Conservation (phyloP, 208 protist genomes). For the Trypanosoma grayi region DNA sequence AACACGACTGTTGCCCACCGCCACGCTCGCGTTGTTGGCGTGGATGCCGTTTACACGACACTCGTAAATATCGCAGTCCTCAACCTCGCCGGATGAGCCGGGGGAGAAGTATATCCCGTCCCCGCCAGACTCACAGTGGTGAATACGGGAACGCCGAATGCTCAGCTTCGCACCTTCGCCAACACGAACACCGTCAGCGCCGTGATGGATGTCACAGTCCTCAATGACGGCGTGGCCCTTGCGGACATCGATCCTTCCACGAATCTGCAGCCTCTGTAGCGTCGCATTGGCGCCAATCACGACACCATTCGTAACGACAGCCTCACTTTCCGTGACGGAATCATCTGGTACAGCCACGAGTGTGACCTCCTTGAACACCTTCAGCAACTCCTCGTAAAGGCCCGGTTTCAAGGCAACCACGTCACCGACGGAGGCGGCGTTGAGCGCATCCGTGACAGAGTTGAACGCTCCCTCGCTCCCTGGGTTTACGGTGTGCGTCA, state of each 20-base stretch:
- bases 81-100: slow-evolving; percentile 56
- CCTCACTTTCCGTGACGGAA: slow-evolving; percentile 41
- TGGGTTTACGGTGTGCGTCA: slow-evolving; percentile 25
- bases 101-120: slow-evolving; percentile 80
- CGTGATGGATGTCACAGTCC: slow-evolving; percentile 76
- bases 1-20: slow-evolving; percentile 59
- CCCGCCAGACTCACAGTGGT: slow-evolving; percentile 68
- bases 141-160: slow-evolving; percentile 53
- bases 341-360: slow-evolving; percentile 25
- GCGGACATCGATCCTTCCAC: slow-evolving; percentile 67
- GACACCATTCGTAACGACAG: slow-evolving; percentile 51
- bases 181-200: slow-evolving; percentile 74
- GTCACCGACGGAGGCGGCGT: slow-evolving; percentile 48
- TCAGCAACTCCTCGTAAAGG: slow-evolving; percentile 74
- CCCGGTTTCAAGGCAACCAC: slow-evolving; percentile 54
- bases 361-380: slow-evolving; percentile 53
- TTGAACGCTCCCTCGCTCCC: slow-evolving; percentile 45
- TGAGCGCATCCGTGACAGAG: slow-evolving; percentile 64
- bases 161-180: slow-evolving; percentile 39
- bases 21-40: slow-evolving; percentile 38
- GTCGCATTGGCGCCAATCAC: slow-evolving; percentile 48
- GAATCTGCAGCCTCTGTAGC: slow-evolving; percentile 50
- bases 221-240: slow-evolving; percentile 68
- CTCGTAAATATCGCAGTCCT: slow-evolving; percentile 80
- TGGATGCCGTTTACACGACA: slow-evolving; percentile 84